Base-by-base conservation (phyloP, 208 protist species). In the Leishmania amazonensis region DNA sequence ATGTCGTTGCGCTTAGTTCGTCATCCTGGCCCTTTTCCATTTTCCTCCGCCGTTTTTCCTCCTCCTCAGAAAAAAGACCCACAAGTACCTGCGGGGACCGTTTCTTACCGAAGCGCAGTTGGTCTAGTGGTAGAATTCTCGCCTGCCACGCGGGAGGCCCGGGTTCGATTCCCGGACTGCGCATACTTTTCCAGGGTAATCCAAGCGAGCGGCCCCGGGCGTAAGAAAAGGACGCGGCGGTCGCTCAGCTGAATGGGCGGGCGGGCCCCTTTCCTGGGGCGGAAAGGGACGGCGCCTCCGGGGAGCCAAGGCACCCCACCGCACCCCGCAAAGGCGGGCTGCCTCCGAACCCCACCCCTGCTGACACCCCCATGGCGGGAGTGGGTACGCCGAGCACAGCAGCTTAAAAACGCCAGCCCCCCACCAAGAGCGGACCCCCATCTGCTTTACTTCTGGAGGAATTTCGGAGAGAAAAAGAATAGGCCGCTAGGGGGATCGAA, bases 81-180 rank as follows among this genome's bases (percentile, higher is more conserved):
- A 24, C 11, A 67, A 21, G 3, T 19, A 15, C 24, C 60, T 38
- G 31, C n/a, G 11, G 9, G 60, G 3, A 6, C 31, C 60, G 60
- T 19, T 1, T 4, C 6, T 0, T 1, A 0, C 4, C 68, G 40
- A 71, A 68, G 91, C 93, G 93, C 91, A 96, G 93, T 96, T 97
- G 94, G 94, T 97, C 94, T 97, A 97, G 94, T 97, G 94, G 94
- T 97, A 97, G 94, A 97, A 97, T 96, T 95, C 91, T 95, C 82
- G 82, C 82, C 82, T 97, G 93, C 93, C 93, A 97, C 93, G 94
- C 92, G 92, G 94, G 92, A 95, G 93, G 94, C 93, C 94, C 92
- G 94, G 92, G 92, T 97, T 97, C 92, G 92, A 97, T 97, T 97
- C 94, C 94, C 94, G 94, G 92, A 97, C 94, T 97, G 91, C 94